Conservation (phyloP, 2,329 filamentous ascomycete genomes). For the Aphanocladium album region DNA sequence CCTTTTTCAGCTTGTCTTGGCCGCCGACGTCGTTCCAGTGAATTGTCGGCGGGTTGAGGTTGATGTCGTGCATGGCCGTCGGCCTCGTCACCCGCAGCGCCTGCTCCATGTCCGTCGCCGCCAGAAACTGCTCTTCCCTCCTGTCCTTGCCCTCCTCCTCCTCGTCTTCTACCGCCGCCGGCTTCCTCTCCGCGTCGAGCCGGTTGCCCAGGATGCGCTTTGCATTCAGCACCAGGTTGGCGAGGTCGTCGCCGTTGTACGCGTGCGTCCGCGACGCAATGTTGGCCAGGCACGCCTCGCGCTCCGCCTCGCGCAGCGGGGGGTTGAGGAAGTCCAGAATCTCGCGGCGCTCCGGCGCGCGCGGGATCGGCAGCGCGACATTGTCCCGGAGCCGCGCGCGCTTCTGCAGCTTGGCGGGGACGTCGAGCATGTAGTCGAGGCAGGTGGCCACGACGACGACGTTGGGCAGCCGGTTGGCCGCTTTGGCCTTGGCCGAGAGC, state of each 20-base stretch:
- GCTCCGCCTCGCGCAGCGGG: conserved; percentile 41
- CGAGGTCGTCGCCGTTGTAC: conserved; percentile 75
- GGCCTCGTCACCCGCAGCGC: conserved; percentile 69
- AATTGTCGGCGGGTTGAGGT: conserved; percentile 80
- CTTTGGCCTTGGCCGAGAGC: conserved; percentile 38
- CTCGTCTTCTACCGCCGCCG: background rate
- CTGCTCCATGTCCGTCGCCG: conserved; percentile 51
- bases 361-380: conserved; percentile 73
- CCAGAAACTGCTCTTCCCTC: conserved; percentile 23
- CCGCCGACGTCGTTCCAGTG: conserved; percentile 86
- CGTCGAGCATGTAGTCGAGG: conserved; percentile 61
- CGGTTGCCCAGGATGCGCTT: conserved; percentile 23
- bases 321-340: conserved; percentile 62
- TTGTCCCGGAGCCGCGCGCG: conserved; percentile 60
- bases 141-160: conserved; percentile 9
- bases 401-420: conserved; percentile 65
- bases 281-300: conserved; percentile 48
- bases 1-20: conserved; percentile 67
- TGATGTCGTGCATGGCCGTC: conserved; percentile 83
- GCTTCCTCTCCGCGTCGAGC: conserved; percentile 18
- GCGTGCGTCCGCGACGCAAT: conserved; percentile 78
- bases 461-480: conserved; percentile 38
- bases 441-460: conserved; percentile 74
- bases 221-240: conserved; percentile 48
- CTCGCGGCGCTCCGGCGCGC: conserved; percentile 62